Conservation (phyloP, 1,284 basidiomycete genomes). For the Leucoagaricus sp. region DNA sequence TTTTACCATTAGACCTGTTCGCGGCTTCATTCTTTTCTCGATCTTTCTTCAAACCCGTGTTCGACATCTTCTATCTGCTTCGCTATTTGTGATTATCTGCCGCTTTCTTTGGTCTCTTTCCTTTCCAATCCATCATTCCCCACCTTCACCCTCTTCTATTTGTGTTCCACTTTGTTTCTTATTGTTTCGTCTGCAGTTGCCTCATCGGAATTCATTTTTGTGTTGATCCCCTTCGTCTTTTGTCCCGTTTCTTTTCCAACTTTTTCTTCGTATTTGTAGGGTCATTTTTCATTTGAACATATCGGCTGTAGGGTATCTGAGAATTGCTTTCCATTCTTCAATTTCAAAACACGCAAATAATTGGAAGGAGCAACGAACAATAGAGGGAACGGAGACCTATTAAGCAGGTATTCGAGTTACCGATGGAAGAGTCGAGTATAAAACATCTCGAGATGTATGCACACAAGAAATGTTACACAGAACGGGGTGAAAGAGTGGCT, state of each 20-base stretch:
- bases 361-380: neutral
- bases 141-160: neutral
- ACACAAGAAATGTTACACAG: too few relatives aligned
- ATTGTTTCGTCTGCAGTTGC: constrained; percentile 8
- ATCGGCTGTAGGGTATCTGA: constrained; percentile 29
- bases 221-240: constrained; percentile 25
- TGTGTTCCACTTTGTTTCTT: constrained; percentile 10
- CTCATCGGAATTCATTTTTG: constrained; percentile 25
- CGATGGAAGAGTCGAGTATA: too few relatives aligned
- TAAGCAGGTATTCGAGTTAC: neutral
- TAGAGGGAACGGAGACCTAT: neutral
- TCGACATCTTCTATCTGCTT: constrained; percentile 19
- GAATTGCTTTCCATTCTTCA: constrained; percentile 9
- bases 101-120: neutral
- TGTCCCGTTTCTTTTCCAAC: too few relatives aligned
- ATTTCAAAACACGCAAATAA: too few relatives aligned
- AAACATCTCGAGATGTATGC: too few relatives aligned
- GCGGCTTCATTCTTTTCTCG: constrained; percentile 12
- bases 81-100: constrained; percentile 14
- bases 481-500: too few relatives aligned
- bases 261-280: constrained; percentile 26
- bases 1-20: constrained; percentile 8
- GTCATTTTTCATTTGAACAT: constrained; percentile 26
- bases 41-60: constrained; percentile 1
- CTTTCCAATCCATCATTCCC: neutral